Percentiles rank a stretch among this genome's conserved stretches.
Evolutionary conservation across 2,329 filamentous ascomycete species (phyloP).

Genomic region (Claviceps lovelessii): DNA sequence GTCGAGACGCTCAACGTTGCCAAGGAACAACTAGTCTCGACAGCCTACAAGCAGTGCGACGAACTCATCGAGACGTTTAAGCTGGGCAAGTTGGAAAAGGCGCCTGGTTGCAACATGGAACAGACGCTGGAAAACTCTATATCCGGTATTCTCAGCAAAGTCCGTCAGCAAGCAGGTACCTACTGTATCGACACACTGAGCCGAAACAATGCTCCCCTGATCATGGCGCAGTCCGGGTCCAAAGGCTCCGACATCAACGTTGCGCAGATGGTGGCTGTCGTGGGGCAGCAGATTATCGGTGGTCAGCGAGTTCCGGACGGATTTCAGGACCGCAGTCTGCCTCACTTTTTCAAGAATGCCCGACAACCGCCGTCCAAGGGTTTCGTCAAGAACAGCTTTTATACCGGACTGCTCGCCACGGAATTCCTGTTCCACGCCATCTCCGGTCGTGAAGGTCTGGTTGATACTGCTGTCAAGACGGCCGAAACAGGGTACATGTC

Average conservation of each 20-base stretch:
- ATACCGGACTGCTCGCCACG: conserved; percentile 73
- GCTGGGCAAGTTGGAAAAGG: conserved; percentile 66
- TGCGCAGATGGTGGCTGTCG: conserved; percentile 94
- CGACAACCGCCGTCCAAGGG: conserved; percentile 89
- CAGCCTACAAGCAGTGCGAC: conserved; percentile 69
- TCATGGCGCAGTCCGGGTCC: conserved; percentile 95
- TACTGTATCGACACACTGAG: conserved; percentile 84
- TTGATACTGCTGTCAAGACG: conserved; percentile 97
- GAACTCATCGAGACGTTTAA: conserved; percentile 72
- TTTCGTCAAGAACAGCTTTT: conserved; percentile 96
- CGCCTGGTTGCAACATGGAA: conserved; percentile 79
- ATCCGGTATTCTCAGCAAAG: conserved; percentile 80
- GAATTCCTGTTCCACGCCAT: conserved; percentile 98
- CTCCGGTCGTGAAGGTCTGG: conserved; percentile 92
- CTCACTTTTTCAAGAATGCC: conserved; percentile 89
- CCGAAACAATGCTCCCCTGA: conserved; percentile 78
- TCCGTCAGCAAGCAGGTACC: conserved; percentile 79
- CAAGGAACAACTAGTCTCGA: conserved; percentile 63
- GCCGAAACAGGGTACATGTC: conserved; percentile 99
- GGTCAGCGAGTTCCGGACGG: conserved; percentile 86
- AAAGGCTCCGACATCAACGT: conserved; percentile 98
- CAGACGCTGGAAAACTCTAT: conserved; percentile 82
- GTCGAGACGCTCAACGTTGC: conserved; percentile 52
- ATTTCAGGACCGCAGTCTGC: conserved; percentile 87
- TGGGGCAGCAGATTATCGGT: conserved; percentile 95